phyloP scores from a whole-genome alignment of 169 alveolate species.

The Eimeria tenella region DNA sequence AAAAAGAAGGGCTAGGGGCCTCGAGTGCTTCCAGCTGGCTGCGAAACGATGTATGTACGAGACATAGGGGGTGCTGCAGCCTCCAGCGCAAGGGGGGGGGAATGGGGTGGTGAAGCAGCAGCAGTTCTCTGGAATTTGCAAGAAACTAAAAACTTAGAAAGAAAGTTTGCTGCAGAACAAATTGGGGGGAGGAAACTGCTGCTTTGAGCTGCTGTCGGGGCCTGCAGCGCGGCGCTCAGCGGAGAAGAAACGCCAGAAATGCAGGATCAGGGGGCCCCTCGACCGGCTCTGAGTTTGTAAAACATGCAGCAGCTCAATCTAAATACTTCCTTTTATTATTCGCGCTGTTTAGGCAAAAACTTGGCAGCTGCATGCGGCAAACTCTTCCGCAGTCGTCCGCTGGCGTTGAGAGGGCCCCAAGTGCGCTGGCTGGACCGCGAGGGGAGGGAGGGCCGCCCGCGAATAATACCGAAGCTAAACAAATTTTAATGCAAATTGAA shows the following conservation, averaged over 20 bases:
- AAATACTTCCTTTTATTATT: background rate
- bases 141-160: too few species aligned
- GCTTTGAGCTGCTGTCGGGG: background rate
- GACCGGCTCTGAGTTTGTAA: background rate
- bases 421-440: background rate
- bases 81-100: background rate
- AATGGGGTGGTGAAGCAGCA: too few species aligned
- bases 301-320: background rate
- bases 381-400: slow-evolving; percentile 13
- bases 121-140: too few species aligned
- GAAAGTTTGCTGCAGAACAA: background rate
- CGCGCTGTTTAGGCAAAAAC: background rate
- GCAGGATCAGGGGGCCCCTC: background rate
- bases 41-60: too few species aligned
- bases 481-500: background rate
- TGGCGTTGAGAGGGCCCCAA: slow-evolving; percentile 52
- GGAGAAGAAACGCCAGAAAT: background rate
- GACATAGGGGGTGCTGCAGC: background rate
- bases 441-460: background rate
- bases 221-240: background rate
- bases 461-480: background rate
- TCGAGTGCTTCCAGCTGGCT: too few species aligned
- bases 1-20: too few species aligned
- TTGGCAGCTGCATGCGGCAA: slow-evolving; percentile 31
- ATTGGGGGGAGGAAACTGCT: background rate